Base-by-base conservation (phyloP, 306 rosid genomes). In the Lathyrus aphaca region DNA sequence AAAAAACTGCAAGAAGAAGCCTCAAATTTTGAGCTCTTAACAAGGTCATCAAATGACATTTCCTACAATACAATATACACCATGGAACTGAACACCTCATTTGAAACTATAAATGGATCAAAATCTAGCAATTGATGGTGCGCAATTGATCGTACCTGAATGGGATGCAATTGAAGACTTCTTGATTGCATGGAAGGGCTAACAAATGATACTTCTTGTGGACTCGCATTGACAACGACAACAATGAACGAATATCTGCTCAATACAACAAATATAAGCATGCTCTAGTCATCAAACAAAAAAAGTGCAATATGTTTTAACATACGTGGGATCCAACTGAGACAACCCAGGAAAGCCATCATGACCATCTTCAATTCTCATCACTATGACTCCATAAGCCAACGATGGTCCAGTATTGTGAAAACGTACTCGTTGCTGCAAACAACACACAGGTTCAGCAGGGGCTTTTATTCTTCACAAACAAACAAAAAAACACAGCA, bases 301-400 rank as follows among this genome's bases (percentile, higher is more conserved):
- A 69, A 19, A 27, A 27, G 19, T 67, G 46, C n/a, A 19, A 73
- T 59, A 51, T 18, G 66, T 10, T 62, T 76, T n/a, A 71, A 82
- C 96, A 4, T 86, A 94, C 99, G 44, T 75, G 50, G 97, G 82
- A 91, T 94, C 99, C 81, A 94, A 84, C 80, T 94, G 95, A 69
- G 88, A 66, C 80, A 91, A 75, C 75, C 91, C 97, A 7, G 86
- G 90, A 67, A 85, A 42, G 65, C 95, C 89, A 37, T 82, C 81
- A 16, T 81, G 79, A 37, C 97, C 99, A 66, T 94, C 99, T 82
- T 91, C 97, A 79, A 91, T 94, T 86, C 97, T 87, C 95, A 91
- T 89, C 69, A 84, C 95, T 76, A 94, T 77, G 73, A 84, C 83
- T 14, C 95, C 99, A 49, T 73, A 87, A 66, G 81, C 70, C 61